Evolutionary conservation across 169 alveolate species (phyloP).

Genomic region (Cryptosporidium parvum): DNA sequence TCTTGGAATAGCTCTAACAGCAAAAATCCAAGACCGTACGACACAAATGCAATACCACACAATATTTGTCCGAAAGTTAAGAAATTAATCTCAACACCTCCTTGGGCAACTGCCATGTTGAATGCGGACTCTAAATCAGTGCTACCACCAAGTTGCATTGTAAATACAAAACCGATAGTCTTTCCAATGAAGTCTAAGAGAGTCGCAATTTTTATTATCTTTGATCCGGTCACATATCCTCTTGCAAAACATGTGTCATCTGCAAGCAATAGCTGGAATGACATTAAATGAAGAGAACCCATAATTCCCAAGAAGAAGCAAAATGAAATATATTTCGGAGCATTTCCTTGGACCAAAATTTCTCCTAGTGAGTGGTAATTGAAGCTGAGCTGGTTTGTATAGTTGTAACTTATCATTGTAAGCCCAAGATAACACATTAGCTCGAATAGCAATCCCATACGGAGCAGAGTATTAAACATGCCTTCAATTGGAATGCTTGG

Average conservation of each 20-base stretch:
- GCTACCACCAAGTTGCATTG: constrained; percentile 88
- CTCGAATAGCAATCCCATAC: constrained; percentile 55
- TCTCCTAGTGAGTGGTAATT: constrained; percentile 71
- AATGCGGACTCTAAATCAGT: constrained; percentile 89
- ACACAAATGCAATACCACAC: constrained; percentile 88
- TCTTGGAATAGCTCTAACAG: constrained; percentile 92
- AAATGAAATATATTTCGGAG: constrained; percentile 57
- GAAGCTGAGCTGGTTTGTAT: constrained; percentile 31
- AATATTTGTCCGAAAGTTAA: constrained; percentile 88
- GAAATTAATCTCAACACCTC: constrained; percentile 91
- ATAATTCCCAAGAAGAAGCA: constrained; percentile 79
- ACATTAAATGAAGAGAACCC: constrained; percentile 88
- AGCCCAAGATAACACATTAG: constrained; percentile 53
- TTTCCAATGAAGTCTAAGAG: constrained; percentile 90
- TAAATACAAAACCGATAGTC: constrained; percentile 90
- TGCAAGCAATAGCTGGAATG: constrained; percentile 91
- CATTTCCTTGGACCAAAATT: constrained; percentile 58
- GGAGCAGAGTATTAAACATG: constrained; percentile 43
- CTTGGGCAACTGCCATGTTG: constrained; percentile 88
- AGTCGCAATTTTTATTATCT: constrained; percentile 90
- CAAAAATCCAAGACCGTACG: constrained; percentile 90
- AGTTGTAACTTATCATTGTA: constrained; percentile 60
- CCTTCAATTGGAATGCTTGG: constrained; percentile 67
- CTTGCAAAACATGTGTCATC: constrained; percentile 95
- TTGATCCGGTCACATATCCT: constrained; percentile 93